These are phyloP conservation scores for Trichophyton benhamiae DNA, from an alignment of 2,329 filamentous ascomycete species.

Conservation along the genomic window DNA sequence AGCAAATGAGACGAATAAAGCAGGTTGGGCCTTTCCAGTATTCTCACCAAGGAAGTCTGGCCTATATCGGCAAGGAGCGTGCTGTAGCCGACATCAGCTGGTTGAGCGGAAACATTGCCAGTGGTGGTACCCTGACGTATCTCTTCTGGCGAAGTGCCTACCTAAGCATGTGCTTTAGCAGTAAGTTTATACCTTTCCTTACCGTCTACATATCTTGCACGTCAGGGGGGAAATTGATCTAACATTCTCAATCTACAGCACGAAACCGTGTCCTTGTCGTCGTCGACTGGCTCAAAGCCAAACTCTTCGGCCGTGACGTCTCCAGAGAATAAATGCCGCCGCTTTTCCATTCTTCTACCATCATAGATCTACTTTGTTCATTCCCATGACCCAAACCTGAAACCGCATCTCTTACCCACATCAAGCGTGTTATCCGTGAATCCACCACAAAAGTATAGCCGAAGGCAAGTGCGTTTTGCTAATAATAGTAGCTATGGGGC, in stretches of 20 bases:
- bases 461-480: not conserved
- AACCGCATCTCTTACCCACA: not conserved
- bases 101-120: constrained; percentile 93
- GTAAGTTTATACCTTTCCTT: constrained; percentile 46
- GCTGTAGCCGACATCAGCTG: constrained; percentile 94
- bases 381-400: not conserved
- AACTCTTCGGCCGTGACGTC: constrained; percentile 90
- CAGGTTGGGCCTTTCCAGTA: constrained; percentile 97
- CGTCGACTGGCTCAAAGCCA: constrained; percentile 94
- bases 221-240: not conserved
- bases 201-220: not conserved
- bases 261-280: constrained; percentile 89
- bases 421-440: not conserved
- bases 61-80: constrained; percentile 97
- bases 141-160: constrained; percentile 98
- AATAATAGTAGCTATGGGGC: not conserved
- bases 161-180: constrained; percentile 99
- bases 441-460: not conserved
- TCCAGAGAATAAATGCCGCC: constrained; percentile 32
- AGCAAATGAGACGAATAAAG: constrained; percentile 76
- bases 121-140: constrained; percentile 86
- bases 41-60: constrained; percentile 90
- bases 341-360: not conserved
- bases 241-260: constrained; percentile 39
- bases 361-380: not conserved